A percentile compares a stretch with the other conserved stretches of the same genome.
These are phyloP conservation scores for Penicillium taxi DNA, from an alignment of 495 filamentous ascomycete species.

Conservation along the genomic window DNA sequence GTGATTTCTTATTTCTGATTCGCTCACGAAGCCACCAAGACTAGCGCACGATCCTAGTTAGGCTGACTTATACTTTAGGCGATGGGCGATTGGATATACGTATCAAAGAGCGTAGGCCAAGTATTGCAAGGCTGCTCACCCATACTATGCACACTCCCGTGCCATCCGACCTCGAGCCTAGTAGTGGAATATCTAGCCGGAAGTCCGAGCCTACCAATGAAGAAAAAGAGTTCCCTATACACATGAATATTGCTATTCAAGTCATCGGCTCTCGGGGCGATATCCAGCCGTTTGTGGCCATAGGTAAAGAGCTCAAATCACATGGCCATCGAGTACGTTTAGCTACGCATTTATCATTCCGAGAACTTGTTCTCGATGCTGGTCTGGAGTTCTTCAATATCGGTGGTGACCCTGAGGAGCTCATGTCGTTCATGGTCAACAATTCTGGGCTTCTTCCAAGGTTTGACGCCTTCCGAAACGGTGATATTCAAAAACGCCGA, in stretches of 20 bases:
- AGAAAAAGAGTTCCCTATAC: constrained; percentile 47
- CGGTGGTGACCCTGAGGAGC: constrained; percentile 68
- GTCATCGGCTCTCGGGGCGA: constrained; percentile 76
- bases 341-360: constrained; percentile 68
- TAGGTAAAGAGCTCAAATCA: constrained; percentile 56
- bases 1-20: not conserved
- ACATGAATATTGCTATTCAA: constrained; percentile 71
- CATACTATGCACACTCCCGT: constrained; percentile 8
- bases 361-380: constrained; percentile 59
- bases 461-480: constrained; percentile 54
- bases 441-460: constrained; percentile 73
- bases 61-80: constrained; percentile 2
- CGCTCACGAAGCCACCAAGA: not conserved
- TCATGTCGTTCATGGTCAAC: constrained; percentile 87
- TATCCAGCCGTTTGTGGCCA: constrained; percentile 66
- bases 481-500: constrained; percentile 59
- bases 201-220: constrained; percentile 38
- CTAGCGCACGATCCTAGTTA: not conserved
- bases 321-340: constrained; percentile 70
- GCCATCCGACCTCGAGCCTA: constrained; percentile 10
- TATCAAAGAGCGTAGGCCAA: constrained; percentile 18
- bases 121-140: constrained; percentile 16
- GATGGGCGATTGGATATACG: constrained; percentile 23
- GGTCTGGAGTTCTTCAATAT: constrained; percentile 75
- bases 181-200: not conserved